These are phyloP conservation scores for Bondarzewia mesenterica DNA, from an alignment of 1,284 basidiomycete genomes.

Conservation along the genomic window DNA sequence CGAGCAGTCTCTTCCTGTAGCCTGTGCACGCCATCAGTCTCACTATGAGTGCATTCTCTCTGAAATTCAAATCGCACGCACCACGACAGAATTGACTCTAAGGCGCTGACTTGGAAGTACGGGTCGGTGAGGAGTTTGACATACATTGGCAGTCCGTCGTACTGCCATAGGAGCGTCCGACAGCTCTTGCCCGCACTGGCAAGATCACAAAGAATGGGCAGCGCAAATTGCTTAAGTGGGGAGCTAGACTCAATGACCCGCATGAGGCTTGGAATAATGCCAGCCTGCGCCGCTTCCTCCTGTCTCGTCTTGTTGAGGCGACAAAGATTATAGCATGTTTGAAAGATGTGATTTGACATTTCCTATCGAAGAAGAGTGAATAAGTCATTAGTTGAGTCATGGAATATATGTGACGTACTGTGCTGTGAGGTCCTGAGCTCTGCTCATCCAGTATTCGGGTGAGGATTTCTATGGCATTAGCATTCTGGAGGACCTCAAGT, in stretches of 20 bases:
- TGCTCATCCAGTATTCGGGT: slow-evolving; percentile 80
- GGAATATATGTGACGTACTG: slow-evolving; percentile 42
- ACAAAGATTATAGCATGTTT: slow-evolving; percentile 92
- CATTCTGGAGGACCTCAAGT: slow-evolving; percentile 91
- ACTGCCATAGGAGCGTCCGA: slow-evolving; percentile 81
- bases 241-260: slow-evolving; percentile 82
- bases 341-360: slow-evolving; percentile 90
- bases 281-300: slow-evolving; percentile 94
- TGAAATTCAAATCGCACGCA: too few species aligned
- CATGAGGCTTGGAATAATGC: slow-evolving; percentile 87
- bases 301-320: slow-evolving; percentile 90
- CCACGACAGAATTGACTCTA: slow-evolving; percentile 91
- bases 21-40: slow-evolving; percentile 38
- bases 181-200: slow-evolving; percentile 91
- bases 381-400: background rate
- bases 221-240: slow-evolving; percentile 91
- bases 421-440: slow-evolving; percentile 70
- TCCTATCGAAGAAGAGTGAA: slow-evolving; percentile 47
- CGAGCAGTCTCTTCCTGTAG: slow-evolving; percentile 91
- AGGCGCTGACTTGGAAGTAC: slow-evolving; percentile 91
- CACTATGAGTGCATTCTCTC: too few species aligned
- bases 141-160: slow-evolving; percentile 79
- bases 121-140: slow-evolving; percentile 82
- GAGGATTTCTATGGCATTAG: slow-evolving; percentile 89
- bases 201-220: slow-evolving; percentile 94